Evolutionary conservation across 1,284 basidiomycete genomes (phyloP).

Genomic region (Mycosarcoma maydis): DNA sequence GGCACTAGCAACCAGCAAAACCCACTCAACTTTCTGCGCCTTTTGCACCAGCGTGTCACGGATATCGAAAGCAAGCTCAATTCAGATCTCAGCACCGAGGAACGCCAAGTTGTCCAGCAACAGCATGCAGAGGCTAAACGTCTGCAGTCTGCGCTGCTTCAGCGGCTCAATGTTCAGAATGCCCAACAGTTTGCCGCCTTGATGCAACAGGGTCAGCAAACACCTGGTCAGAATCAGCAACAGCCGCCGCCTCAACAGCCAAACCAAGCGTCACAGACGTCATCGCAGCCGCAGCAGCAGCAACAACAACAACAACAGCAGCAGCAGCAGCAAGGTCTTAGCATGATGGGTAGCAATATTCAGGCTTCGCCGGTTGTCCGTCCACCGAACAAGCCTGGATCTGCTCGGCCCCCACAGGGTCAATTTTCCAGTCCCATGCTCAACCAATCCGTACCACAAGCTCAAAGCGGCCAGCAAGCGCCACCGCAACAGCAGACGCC

Average conservation of each 20-base stretch:
- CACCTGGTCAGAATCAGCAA: conserved; percentile 18
- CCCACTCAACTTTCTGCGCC: conserved; percentile 50
- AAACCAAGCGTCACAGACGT: no score
- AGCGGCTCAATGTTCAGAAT: conserved; percentile 45
- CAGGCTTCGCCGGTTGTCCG: conserved; percentile 43
- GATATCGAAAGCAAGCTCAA: conserved; percentile 56
- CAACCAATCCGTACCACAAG: conserved; percentile 26
- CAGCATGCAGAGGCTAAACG: conserved; percentile 47
- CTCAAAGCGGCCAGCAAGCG: conserved; percentile 22
- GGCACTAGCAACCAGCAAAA: conserved; percentile 34
- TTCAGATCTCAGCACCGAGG: conserved; percentile 39
- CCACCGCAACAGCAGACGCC: conserved; percentile 27
- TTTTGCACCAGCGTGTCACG: conserved; percentile 53
- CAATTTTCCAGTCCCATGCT: conserved; percentile 48
- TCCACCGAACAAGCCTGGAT: conserved; percentile 36
- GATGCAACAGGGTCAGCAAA: conserved; percentile 38
- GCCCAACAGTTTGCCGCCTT: conserved; percentile 37
- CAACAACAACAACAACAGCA: conserved; percentile 14
- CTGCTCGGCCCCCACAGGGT: conserved; percentile 38
- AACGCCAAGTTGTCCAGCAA: conserved; percentile 46
- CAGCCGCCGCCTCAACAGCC: conserved; percentile 14
- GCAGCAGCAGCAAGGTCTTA: conserved; percentile 27
- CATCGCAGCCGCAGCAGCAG: conserved; percentile 11
- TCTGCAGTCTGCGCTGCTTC: conserved; percentile 42
- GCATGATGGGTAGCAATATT: conserved; percentile 23